Conservation (phyloP, 768 basidiomycete genomes). For the Lyophyllum decastes region DNA sequence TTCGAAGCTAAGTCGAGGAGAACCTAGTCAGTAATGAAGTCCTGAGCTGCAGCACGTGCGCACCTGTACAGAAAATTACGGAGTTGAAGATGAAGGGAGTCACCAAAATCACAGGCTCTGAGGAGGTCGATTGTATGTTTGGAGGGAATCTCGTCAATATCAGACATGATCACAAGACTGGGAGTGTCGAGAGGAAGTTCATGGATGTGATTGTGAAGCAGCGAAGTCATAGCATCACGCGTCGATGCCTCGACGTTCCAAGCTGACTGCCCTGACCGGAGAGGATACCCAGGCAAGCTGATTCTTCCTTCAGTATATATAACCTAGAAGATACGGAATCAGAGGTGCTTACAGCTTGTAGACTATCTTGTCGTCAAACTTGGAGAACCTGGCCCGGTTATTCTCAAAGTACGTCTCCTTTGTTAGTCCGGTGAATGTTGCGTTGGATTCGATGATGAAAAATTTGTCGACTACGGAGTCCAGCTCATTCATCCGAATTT, state of each 20-base stretch:
- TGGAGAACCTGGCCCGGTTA: conserved; percentile 45
- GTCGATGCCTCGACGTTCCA: conserved; percentile 53
- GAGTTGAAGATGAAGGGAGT: conserved; percentile 59
- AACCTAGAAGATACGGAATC: background rate
- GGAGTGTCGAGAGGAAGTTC: conserved; percentile 29
- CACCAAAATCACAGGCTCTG: conserved; percentile 52
- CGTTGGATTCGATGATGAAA: conserved; percentile 62
- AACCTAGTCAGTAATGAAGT: background rate
- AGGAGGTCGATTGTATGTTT: conserved; percentile 52
- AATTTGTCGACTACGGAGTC: conserved; percentile 57
- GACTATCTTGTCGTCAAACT: conserved; percentile 54
- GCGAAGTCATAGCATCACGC: conserved; percentile 47
- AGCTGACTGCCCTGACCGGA: conserved; percentile 41
- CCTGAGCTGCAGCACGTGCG: conserved; percentile 15
- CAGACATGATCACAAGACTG: conserved; percentile 59
- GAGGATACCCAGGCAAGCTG: conserved; percentile 48
- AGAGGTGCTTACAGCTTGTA: conserved; percentile 43
- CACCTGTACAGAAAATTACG: conserved; percentile 63
- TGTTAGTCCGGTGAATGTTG: conserved; percentile 60
- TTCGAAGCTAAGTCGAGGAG: conserved; percentile 41
- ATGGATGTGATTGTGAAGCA: conserved; percentile 41
- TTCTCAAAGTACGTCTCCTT: conserved; percentile 53
- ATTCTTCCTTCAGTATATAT: background rate
- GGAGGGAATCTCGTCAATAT: conserved; percentile 64
- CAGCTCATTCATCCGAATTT: conserved; percentile 64